Base-by-base conservation (phyloP, 805 yeast species). In the Tetrapisispora nanseiensis region DNA sequence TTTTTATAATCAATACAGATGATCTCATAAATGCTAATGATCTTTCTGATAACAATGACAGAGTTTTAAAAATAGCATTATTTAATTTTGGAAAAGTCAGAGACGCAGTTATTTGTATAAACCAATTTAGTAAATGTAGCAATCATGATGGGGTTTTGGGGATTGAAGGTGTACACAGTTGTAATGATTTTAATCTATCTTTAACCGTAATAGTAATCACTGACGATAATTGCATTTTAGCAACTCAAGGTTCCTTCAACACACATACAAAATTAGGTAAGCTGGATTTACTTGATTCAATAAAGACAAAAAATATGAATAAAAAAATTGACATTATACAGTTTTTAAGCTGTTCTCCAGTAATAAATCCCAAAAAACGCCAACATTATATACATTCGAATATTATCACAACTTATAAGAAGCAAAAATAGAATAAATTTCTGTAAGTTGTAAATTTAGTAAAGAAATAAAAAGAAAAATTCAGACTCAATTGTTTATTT, bases 71-170 rank as follows among this genome's bases (percentile, higher is more conserved):
- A 34, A 38, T 51, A 13, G 49, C 55, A 10, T 33, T 48, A 16
- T 48, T 46, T 36, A 38, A 52, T 28, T 39, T 59, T 15, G 62
- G 59, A 2, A 39, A 51, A 6, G 48, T 56, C 9, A 48, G 51
- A 15, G 62, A 59, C 43, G 48, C 55, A 8, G 37, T 52, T 12
- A 20, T 53, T 8, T 21, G 47, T 2, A 42, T 52, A 11, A 35
- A 48, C 13, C 13, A 39, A 11, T 44, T 51, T 19, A 41, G 45
- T 15, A 21, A 37, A 3, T 35, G 43, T 10, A 35, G 6, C 15
- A 12, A 24, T 10, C 23, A 35, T 10, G 12, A 35, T 10, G 10
- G 27, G 6, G 3, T 26, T n/a, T n/a, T n/a, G n/a, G n/a, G n/a
- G n/a, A n/a, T 12, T 23, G 33, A 42, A 15, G 41, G 37, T 15